Evolutionary conservation across 2,329 filamentous ascomycete genomes (phyloP).

Genomic region (Alternaria infectoria): DNA sequence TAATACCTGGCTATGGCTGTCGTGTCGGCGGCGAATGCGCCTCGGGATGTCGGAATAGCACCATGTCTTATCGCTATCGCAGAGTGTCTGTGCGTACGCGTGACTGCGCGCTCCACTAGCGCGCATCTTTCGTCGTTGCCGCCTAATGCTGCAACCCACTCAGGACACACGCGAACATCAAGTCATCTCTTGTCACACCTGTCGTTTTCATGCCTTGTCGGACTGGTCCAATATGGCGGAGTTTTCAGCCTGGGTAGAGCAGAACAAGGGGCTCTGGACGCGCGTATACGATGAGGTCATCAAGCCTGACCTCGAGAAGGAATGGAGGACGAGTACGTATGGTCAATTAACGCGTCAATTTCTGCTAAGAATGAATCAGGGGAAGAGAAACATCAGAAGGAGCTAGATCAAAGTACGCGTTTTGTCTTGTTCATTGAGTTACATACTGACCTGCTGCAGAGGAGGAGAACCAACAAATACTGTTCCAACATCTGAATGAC

Average conservation of each 20-base stretch:
- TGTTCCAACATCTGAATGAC: constrained; percentile 34
- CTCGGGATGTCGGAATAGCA: constrained; percentile 5
- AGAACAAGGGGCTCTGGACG: constrained; percentile 35
- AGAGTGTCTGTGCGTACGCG: constrained; percentile 20
- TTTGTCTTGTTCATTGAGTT: not conserved
- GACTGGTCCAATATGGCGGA: constrained; percentile 31
- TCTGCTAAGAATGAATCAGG: constrained; percentile 21
- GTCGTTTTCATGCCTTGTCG: not conserved
- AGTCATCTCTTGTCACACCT: not conserved
- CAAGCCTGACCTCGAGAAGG: constrained; percentile 37
- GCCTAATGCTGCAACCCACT: constrained; percentile 3
- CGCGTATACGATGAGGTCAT: constrained; percentile 46
- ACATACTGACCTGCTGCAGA: constrained; percentile 20
- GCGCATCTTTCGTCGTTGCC: not conserved
- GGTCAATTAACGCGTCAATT: not conserved
- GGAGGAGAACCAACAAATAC: constrained; percentile 36
- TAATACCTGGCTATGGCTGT: constrained; percentile 14
- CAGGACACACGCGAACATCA: not conserved
- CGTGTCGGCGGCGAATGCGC: constrained; percentile 11
- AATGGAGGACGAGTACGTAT: constrained; percentile 43
- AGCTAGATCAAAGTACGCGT: constrained; percentile 36
- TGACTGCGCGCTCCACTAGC: constrained; percentile 31
- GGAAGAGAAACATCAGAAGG: constrained; percentile 30
- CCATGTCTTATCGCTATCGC: constrained; percentile 26
- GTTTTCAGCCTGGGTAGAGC: constrained; percentile 35